Evolutionary conservation across 768 basidiomycete species (phyloP).

Genomic region (Phlebiopsis gigantea): DNA sequence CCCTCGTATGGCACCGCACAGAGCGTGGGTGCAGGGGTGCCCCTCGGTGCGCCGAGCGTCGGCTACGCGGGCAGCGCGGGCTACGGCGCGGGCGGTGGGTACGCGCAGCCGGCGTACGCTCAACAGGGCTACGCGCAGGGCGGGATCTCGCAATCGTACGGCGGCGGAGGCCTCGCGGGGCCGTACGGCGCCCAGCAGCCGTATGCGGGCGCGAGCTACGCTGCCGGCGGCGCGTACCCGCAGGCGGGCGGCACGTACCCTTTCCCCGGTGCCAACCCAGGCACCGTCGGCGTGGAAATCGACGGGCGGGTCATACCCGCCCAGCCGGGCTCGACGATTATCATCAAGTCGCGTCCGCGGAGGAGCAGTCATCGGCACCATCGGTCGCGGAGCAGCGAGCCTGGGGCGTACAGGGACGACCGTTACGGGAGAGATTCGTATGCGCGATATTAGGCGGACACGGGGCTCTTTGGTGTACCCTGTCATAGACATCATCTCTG

Average conservation of each 20-base stretch:
- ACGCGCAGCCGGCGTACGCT: background rate
- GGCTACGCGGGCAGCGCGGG: background rate
- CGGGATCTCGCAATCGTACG: background rate
- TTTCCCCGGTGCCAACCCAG: background rate
- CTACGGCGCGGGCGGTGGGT: background rate
- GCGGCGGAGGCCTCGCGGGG: background rate
- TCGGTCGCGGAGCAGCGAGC: background rate
- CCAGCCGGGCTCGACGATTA: conserved; percentile 21
- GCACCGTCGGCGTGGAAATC: conserved; percentile 1
- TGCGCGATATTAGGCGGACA: background rate
- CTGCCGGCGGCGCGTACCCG: background rate
- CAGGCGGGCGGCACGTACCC: conserved; percentile 6
- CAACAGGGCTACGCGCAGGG: conserved; percentile 3
- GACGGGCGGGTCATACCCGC: conserved; percentile 8
- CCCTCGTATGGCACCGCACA: background rate
- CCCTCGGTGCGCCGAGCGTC: background rate
- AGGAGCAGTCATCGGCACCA: conserved; percentile 2
- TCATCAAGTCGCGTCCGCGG: conserved; percentile 12
- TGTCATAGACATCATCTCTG: background rate
- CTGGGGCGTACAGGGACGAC: background rate
- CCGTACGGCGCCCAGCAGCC: conserved; percentile 5
- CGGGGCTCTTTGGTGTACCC: background rate
- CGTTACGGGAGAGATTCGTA: background rate
- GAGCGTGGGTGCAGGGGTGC: background rate
- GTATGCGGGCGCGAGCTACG: background rate